Conservation (phyloP, 202 grass and related monocot species). For the Bolboschoenoplectus hybrid region DNA sequence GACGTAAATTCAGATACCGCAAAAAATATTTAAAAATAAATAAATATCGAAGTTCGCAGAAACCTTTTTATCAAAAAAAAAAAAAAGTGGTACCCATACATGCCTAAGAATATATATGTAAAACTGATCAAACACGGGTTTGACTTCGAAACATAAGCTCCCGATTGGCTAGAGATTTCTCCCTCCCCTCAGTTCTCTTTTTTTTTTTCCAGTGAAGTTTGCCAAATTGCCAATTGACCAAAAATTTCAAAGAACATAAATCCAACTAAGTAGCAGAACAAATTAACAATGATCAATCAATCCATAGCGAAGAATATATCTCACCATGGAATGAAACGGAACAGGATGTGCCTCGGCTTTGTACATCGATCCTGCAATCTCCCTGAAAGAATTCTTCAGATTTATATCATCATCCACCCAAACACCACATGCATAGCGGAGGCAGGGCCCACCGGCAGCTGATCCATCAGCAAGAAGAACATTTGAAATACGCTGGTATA, state of each 20-base stretch:
- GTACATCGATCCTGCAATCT: conserved; percentile 43
- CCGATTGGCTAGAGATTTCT: not conserved
- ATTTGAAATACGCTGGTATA: conserved; percentile 55
- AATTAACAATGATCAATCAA: not conserved
- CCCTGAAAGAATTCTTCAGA: conserved; percentile 55
- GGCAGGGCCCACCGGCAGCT: conserved; percentile 48
- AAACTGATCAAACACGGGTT: not conserved
- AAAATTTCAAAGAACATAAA: not conserved
- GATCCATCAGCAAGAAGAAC: conserved; percentile 59
- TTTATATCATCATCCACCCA: conserved; percentile 28
- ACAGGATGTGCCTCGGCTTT: conserved; percentile 57
- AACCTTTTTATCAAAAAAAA: no score
- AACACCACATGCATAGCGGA: conserved; percentile 52
- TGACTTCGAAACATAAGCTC: not conserved
- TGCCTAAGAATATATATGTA: not conserved
- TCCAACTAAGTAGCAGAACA: not conserved
- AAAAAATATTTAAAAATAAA: no score
- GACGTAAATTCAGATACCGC: no score
- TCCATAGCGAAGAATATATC: not conserved
- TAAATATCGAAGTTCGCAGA: no score
- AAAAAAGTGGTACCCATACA: no score
- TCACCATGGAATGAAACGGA: conserved; percentile 72
- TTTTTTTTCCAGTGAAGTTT: not conserved
- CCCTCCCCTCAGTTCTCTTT: not conserved
- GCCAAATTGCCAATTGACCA: not conserved